Conservation (phyloP, 129 eudicot genomes). For the Lactuca saligna region DNA sequence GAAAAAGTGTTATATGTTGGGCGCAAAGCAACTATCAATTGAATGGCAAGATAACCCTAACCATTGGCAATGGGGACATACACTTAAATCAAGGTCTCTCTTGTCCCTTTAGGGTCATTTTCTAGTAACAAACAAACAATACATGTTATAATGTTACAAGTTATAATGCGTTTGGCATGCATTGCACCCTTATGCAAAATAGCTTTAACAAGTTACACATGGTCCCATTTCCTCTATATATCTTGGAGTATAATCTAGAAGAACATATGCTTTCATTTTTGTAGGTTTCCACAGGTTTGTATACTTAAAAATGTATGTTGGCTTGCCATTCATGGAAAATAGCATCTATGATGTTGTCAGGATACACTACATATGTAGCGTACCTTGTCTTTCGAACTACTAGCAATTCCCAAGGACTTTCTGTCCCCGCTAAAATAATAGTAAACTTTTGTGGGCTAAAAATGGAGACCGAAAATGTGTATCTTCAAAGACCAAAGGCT, state of each 20-base stretch:
- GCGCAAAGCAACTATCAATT: slow-evolving; percentile 42
- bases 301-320: slow-evolving; percentile 32
- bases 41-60: slow-evolving; percentile 27
- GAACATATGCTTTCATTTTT: not conserved
- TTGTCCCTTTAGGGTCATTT: not conserved
- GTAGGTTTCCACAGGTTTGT: slow-evolving; percentile 43
- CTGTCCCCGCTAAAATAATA: slow-evolving; percentile 12
- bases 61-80: not conserved
- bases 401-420: slow-evolving; percentile 11
- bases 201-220: no score
- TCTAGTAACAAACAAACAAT: no score
- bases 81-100: slow-evolving; percentile 43
- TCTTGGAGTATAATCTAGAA: no score
- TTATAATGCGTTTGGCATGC: no score
- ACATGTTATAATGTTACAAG: no score
- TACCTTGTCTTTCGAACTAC: slow-evolving; percentile 32
- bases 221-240: no score
- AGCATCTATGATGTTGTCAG: slow-evolving; percentile 26
- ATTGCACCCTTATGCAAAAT: no score
- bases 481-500: slow-evolving; percentile 4
- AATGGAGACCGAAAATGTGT: slow-evolving; percentile 10
- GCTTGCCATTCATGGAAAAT: slow-evolving; percentile 37
- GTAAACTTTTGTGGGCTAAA: slow-evolving; percentile 13
- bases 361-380: slow-evolving; percentile 31
- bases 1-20: slow-evolving; percentile 46